A percentile compares a stretch with the other conserved stretches of the same genome.
These are phyloP conservation scores for Phlebiopsis gigantea DNA, from an alignment of 768 basidiomycete species.

Conservation along the genomic window DNA sequence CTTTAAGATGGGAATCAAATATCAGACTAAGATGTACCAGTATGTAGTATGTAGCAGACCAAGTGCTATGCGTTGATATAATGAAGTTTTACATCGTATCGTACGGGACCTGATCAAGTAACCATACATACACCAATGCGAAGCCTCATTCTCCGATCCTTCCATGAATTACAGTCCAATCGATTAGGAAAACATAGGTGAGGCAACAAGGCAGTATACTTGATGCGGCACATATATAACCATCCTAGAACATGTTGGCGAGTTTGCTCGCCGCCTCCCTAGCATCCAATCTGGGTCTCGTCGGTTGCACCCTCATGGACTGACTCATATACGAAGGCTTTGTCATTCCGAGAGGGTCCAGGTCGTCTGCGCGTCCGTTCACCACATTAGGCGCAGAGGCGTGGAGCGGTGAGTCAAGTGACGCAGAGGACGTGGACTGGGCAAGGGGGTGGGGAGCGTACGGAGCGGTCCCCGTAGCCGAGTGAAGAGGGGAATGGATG, in stretches of 20 bases:
- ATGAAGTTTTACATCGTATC: too few species aligned
- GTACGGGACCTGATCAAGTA: too few species aligned
- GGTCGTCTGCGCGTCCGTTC: conserved; percentile 17
- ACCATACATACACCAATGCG: neutral
- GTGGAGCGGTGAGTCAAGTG: neutral
- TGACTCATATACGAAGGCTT: conserved; percentile 61
- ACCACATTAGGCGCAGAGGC: neutral
- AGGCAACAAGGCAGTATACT: too few species aligned
- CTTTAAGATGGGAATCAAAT: neutral
- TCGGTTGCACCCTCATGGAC: conserved; percentile 69
- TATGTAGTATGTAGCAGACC: neutral
- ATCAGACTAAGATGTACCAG: neutral
- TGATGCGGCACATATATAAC: too few species aligned
- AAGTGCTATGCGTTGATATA: neutral
- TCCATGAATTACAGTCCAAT: too few species aligned
- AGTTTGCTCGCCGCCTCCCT: conserved; percentile 85
- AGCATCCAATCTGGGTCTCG: conserved; percentile 73
- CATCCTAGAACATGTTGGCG: conserved; percentile 73
- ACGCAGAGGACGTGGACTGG: conserved; percentile 10
- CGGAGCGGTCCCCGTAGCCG: neutral
- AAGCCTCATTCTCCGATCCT: too few species aligned
- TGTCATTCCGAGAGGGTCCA: conserved; percentile 64
- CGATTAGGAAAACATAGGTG: too few species aligned
- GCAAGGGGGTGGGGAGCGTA: conserved; percentile 15
- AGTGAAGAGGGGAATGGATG: conserved; percentile 16